Base-by-base conservation (phyloP, 129 eudicot species). In the Centrapalus pauciflorus region DNA sequence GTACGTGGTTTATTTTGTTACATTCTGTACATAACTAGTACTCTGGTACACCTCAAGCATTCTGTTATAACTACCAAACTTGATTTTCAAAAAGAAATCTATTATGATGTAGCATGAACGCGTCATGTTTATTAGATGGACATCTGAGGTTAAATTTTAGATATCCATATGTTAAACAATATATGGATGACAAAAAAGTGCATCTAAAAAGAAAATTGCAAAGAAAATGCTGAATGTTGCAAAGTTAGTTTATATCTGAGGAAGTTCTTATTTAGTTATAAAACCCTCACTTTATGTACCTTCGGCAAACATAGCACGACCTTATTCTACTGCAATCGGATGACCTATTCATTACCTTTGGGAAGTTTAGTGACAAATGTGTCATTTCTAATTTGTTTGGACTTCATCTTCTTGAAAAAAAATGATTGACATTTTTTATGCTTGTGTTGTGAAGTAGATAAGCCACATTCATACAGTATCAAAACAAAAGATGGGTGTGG, bases 1-100 rank as follows among this genome's bases (percentile, higher is more conserved):
- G 99, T 89, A 86, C 83, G 90, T 78, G 30, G 40, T 61, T 55
- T 67, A 21, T 27, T 10, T 28, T 74, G 24, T 23, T n/a, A 7
- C 40, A 35, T 25, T 34, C 12, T 5, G 12, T 24, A 32, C 5
- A 4, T n/a, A 50, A 51, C n/a, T n/a, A n/a, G n/a, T n/a, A n/a
- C n/a, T n/a, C 58, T 34, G 27, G 46, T 30, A 28, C 16, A 41
- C n/a, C 50, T 17, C 43, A 32, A 33, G 48, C 54, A 48, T 72
- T 61, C 38, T 58, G 27, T 12, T 45, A 19, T 69, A 38, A 38
- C 46, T 11, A 38, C 13, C 46, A 38, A 10, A 16, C 46, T 38
- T 38, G 46, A 38, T n/a, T 38, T 45, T 23, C 4, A 45, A n/a
- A 45, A n/a, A 10, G 14, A 5, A 8, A 45, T 45, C 52, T 45